Evolutionary conservation across 306 rosid genomes (phyloP).

Genomic region (Amphicarpaea edgeworthii): DNA sequence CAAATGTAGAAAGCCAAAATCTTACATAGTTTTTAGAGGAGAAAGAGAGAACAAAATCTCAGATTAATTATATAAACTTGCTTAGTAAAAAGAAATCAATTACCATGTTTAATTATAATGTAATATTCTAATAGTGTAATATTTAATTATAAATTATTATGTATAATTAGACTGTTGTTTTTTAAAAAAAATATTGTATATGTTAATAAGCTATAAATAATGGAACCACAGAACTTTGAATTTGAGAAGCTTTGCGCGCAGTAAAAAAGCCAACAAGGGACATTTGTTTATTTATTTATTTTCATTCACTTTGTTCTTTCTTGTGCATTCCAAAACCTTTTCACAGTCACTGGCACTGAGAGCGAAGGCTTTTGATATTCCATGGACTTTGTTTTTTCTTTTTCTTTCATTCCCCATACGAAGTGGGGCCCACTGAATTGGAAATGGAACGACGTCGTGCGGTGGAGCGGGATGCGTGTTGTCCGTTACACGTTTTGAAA

Average conservation of each 20-base stretch:
- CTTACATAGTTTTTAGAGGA: too few species aligned
- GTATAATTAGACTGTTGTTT: too few species aligned
- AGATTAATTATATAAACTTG: too few species aligned
- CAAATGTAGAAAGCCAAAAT: too few species aligned
- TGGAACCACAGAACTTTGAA: not conserved
- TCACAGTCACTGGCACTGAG: too few species aligned
- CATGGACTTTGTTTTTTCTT: not conserved
- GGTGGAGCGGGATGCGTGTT: constrained; percentile 6
- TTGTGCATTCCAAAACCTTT: not conserved
- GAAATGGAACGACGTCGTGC: not conserved
- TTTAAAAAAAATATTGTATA: too few species aligned
- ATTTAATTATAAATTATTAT: too few species aligned
- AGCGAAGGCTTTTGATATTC: not conserved
- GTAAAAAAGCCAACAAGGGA: not conserved
- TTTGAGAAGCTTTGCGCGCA: not conserved
- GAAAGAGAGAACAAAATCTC: not conserved
- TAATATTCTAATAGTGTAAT: too few species aligned
- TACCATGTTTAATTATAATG: too few species aligned
- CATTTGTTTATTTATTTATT: not conserved
- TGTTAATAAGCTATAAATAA: too few species aligned
- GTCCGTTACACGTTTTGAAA: constrained; percentile 18
- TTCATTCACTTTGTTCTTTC: not conserved
- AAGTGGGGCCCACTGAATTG: not conserved
- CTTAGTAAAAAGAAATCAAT: too few species aligned
- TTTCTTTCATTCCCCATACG: not conserved